Evolutionary conservation across 139 green algal species (phyloP).

Genomic region (Closterium sp.): DNA sequence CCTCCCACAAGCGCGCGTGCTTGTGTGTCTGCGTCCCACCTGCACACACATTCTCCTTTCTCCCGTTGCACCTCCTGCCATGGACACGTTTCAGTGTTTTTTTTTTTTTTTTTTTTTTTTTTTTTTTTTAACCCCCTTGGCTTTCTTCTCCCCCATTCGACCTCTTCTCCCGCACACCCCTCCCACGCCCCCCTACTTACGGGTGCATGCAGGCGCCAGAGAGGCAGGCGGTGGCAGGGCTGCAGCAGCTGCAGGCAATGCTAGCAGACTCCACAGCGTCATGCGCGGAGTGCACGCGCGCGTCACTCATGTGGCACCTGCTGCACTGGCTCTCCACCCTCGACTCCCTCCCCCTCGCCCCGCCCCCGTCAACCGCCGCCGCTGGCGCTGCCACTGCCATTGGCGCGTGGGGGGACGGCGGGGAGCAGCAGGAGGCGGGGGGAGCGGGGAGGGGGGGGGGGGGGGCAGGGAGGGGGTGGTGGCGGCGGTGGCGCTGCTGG

Average conservation of each 20-base stretch:
- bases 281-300: slow-evolving; percentile 8
- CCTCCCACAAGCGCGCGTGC: no score
- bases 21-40: background rate
- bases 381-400: background rate
- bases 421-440: background rate
- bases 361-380: no score
- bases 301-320: slow-evolving; percentile 19
- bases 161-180: background rate
- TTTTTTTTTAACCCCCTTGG: no score
- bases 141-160: background rate
- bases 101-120: no score
- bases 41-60: background rate
- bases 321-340: slow-evolving; percentile 20
- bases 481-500: slow-evolving; percentile 4
- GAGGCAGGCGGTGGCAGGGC: background rate
- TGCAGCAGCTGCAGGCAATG: slow-evolving; percentile 17
- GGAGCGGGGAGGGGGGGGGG: no score
- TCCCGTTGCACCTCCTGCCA: background rate
- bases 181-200: background rate
- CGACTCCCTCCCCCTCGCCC: background rate
- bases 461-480: background rate
- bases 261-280: slow-evolving; percentile 36
- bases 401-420: background rate
- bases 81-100: no score
- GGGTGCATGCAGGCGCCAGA: background rate